phyloP scores from a whole-genome alignment of 2,329 filamentous ascomycete species.

The Colletotrichum aenigma region DNA sequence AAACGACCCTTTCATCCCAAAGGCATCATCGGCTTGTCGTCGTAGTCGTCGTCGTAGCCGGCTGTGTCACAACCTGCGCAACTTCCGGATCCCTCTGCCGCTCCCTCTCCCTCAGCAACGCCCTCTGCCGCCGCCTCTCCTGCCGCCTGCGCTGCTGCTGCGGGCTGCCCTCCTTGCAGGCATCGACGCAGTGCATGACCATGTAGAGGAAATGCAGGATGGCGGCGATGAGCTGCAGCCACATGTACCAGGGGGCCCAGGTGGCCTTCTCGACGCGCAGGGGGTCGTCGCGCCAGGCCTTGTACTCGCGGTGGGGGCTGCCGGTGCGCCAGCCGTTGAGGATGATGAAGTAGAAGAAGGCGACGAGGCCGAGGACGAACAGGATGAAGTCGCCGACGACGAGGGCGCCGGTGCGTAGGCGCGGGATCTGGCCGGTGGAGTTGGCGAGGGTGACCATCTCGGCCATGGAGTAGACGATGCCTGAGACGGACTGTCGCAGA shows the following conservation, averaged over 20 bases:
- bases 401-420: slow-evolving; percentile 18
- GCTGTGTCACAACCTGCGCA: background rate
- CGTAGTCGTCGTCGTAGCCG: background rate
- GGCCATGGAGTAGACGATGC: slow-evolving; percentile 48
- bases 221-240: slow-evolving; percentile 24
- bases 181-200: slow-evolving; percentile 23
- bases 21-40: too few species aligned
- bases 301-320: slow-evolving; percentile 8
- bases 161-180: slow-evolving; percentile 9
- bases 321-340: slow-evolving; percentile 20
- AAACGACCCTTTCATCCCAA: background rate
- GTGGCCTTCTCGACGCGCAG: slow-evolving; percentile 19
- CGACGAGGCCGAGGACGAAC: slow-evolving; percentile 23
- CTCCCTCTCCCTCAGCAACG: background rate
- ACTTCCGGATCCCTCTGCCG: background rate
- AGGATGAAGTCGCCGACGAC: slow-evolving; percentile 21
- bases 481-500: slow-evolving; percentile 30
- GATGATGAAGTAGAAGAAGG: slow-evolving; percentile 24
- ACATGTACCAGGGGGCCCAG: slow-evolving; percentile 25
- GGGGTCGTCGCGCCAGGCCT: slow-evolving; percentile 16
- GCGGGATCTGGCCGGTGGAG: slow-evolving; percentile 21
- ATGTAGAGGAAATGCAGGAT: slow-evolving; percentile 23
- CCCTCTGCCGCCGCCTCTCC: background rate
- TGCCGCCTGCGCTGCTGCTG: background rate
- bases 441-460: slow-evolving; percentile 27